phyloP scores from a whole-genome alignment of 805 yeast species.

The Yamadazyma nakazawae region DNA sequence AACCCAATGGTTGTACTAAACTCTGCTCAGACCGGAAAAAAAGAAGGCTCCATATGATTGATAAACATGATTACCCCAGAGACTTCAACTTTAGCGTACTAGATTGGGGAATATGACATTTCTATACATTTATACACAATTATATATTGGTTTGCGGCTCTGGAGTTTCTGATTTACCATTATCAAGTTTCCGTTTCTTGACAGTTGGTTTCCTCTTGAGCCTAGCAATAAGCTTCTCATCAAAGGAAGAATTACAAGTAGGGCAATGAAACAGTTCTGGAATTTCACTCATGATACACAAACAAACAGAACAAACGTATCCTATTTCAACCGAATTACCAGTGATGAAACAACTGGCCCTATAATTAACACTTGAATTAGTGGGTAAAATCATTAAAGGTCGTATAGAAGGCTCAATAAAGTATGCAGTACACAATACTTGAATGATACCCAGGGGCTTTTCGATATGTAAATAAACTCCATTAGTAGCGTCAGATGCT shows the following conservation, averaged over 20 bases:
- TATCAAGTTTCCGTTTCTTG: conserved; percentile 31
- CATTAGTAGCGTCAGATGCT: conserved; percentile 92
- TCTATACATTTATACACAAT: neutral
- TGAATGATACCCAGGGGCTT: conserved; percentile 79
- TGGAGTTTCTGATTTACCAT: conserved; percentile 2
- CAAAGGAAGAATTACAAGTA: conserved; percentile 79
- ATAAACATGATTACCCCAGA: conserved; percentile 48
- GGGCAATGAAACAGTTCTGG: conserved; percentile 76
- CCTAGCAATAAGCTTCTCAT: conserved; percentile 54
- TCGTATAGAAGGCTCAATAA: conserved; percentile 81
- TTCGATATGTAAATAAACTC: conserved; percentile 70
- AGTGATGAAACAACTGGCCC: conserved; percentile 91
- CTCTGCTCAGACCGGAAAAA: conserved; percentile 36
- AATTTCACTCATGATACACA: conserved; percentile 69
- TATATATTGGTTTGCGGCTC: neutral
- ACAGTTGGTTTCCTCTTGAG: conserved; percentile 62
- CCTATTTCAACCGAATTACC: conserved; percentile 92
- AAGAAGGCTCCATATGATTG: conserved; percentile 48
- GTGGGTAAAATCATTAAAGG: conserved; percentile 78
- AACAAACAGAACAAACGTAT: conserved; percentile 90
- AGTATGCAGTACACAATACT: conserved; percentile 74
- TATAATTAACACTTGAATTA: conserved; percentile 80
- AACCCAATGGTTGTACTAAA: conserved; percentile 31
- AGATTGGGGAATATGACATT: conserved; percentile 21
- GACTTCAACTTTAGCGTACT: conserved; percentile 28